Base-by-base conservation (phyloP, 2,329 filamentous ascomycete species). In the Aspergillus sp. region DNA sequence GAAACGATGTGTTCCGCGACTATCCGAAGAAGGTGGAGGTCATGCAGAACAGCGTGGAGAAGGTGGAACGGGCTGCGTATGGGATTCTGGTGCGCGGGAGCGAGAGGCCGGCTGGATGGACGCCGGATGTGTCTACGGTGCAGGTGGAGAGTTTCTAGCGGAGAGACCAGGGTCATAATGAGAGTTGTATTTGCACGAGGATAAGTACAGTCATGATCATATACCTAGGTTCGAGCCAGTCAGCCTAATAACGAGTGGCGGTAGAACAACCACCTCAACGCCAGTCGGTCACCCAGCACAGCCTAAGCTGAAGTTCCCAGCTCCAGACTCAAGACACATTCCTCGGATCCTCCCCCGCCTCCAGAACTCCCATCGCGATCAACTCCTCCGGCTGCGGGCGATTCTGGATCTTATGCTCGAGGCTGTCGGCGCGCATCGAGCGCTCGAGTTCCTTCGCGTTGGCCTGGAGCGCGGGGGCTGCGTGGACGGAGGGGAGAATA, bases 61-160 rank as follows among this genome's bases (percentile, higher is more conserved):
- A 98, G 69, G 91, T 98, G 8, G 91, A 98, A 70, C 79, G 76
- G 44, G 75, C 89, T 15, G 78, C 86, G 17, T 98, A 96, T 58
- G 86, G 86, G 3, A 75, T 95, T 45, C 77, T 81, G 17, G 83
- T 98, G 14, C 71, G 91, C 32, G 89, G 89, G 0, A 83, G 80
- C 32, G 91, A 98, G 67, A 68, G 86, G 41, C 89, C 89, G 0
- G 84, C 82, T 53, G 89, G 89, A 0, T 96, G 89, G 89, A 74
- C 91, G 53, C 89, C 88, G 3, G 88, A 94, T 53, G 59, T 84
- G 53, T 62, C 64, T 15, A 63, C 59, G 13, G 55, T 54, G 32
- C 56, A 57, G 29, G 56, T 62, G 29, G 56, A 63, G 30, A 22
- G 11, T 19, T 24, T n/a, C 13, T 26, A 26, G n/a, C n/a, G n/a